Evolutionary conservation across 2,329 filamentous ascomycete genomes (phyloP).

Genomic region (Trichoderma asperellum): DNA sequence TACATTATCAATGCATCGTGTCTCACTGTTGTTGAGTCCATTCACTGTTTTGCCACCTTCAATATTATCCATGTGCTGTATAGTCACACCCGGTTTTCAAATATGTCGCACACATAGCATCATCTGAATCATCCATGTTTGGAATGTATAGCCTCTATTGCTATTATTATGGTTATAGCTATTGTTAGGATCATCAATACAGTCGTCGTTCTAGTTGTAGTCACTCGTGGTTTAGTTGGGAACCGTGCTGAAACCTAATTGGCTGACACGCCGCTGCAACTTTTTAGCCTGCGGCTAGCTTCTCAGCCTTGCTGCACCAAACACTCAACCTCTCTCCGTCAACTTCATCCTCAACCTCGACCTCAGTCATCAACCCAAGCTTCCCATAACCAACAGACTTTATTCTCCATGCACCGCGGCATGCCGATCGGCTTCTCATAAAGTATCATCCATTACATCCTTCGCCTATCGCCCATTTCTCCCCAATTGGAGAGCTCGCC

Average conservation of each 20-base stretch:
- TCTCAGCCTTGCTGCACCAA: slow-evolving; percentile 26
- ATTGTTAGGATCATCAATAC: neutral
- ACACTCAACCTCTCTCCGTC: slow-evolving; percentile 19
- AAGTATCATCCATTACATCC: neutral
- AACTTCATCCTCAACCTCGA: slow-evolving; percentile 5
- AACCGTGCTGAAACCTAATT: neutral
- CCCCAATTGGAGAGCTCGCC: neutral
- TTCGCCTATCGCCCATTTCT: neutral
- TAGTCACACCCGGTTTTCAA: neutral
- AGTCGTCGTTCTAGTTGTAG: neutral
- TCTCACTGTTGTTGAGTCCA: neutral
- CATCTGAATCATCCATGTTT: neutral
- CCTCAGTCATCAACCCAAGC: neutral
- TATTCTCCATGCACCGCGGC: neutral
- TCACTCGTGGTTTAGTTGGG: neutral
- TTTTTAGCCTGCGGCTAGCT: slow-evolving; percentile 21
- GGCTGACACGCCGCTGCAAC: slow-evolving; percentile 17
- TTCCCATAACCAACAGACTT: neutral
- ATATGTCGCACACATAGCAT: neutral
- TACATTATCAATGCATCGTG: neutral
- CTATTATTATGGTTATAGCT: neutral
- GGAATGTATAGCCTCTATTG: neutral
- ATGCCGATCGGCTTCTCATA: neutral
- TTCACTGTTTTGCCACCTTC: neutral
- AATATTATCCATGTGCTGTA: no score